phyloP scores from a whole-genome alignment of 2,329 filamentous ascomycete genomes.

The Geosmithia flava region DNA sequence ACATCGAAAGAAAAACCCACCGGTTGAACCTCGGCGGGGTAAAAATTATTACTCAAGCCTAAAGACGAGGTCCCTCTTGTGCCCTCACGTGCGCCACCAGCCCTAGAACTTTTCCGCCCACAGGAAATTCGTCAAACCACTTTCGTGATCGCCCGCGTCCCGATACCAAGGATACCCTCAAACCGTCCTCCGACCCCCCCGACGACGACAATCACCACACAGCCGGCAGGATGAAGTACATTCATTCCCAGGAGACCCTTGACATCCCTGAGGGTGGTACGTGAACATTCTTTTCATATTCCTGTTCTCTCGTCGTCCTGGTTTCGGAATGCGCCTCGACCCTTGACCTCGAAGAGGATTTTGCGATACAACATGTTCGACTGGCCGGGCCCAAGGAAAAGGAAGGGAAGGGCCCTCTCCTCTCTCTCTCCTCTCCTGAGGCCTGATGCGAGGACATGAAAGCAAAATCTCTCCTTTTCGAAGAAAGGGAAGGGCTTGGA shows the following conservation, averaged over 20 bases:
- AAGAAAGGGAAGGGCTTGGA: background rate
- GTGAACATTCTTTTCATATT: conserved; percentile 28
- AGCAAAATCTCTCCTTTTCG: no score
- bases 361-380: background rate
- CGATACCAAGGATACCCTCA: conserved; percentile 22
- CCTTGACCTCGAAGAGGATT: background rate
- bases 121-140: conserved; percentile 23
- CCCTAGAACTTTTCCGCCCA: conserved; percentile 33
- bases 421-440: no score
- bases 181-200: conserved; percentile 7
- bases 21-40: conserved; percentile 14
- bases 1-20: conserved; percentile 1
- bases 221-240: conserved; percentile 94
- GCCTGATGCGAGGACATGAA: no score
- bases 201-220: conserved; percentile 25
- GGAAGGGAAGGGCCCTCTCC: background rate
- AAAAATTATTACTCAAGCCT: background rate
- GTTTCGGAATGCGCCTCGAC: background rate
- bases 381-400: background rate
- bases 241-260: conserved; percentile 94
- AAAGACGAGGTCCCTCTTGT: conserved; percentile 4
- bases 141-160: conserved; percentile 18
- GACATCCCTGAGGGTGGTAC: conserved; percentile 93
- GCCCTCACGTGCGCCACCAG: conserved; percentile 21
- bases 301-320: background rate